Evolutionary conservation across 768 basidiomycete genomes (phyloP), one percentile per base, ranked within the genome.

Genomic region (Lactarius indigo): DNA sequence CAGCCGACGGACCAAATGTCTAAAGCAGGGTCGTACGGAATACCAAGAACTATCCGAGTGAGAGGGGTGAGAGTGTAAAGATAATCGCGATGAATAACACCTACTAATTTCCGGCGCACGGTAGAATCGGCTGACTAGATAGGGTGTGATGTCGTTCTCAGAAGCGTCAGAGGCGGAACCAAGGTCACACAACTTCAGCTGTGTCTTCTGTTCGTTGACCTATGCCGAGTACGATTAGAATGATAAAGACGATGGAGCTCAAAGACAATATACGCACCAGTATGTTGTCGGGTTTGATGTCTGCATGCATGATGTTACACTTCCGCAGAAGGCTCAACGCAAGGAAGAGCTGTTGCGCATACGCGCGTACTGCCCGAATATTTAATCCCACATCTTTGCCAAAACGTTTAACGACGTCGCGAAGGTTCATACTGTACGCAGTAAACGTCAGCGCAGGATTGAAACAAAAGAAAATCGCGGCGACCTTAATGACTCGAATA

Each of bases 221-320:
- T 98, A 62, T 35, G 33, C 33, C 28, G 37, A 58, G 13, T 42
- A 26, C 44, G 56, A 50, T 64, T 9, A 8, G 44, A 26, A 42
- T 35, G 6, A 26, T 61, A 26, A 42, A 10, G 30, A 31, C 28
- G 5, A 23, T 12, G 35, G 52, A 17, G 28, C 15, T 15, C 31
- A 54, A 23, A 8, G 26, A 61, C 35, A 61, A 65, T 20, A 57
- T 41, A 83, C 88, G 37, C 69, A 95, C 96, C 73, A 98, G 76
- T 52, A 99, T 96, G 75, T 98, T 98, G 76, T 98, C 97, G 23
- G 97, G 97, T 77, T 98, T 98, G 75, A 99, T 92, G 74, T 99
- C 97, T 8, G 97, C 97, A 73, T 99, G 97, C 86, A 98, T 97
- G 66, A 98, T 87, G 70, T 91, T 94, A 66, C 87, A 84, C 78